These are phyloP conservation scores for Monascus purpureus DNA, from an alignment of 495 filamentous ascomycete species.

Conservation along the genomic window DNA sequence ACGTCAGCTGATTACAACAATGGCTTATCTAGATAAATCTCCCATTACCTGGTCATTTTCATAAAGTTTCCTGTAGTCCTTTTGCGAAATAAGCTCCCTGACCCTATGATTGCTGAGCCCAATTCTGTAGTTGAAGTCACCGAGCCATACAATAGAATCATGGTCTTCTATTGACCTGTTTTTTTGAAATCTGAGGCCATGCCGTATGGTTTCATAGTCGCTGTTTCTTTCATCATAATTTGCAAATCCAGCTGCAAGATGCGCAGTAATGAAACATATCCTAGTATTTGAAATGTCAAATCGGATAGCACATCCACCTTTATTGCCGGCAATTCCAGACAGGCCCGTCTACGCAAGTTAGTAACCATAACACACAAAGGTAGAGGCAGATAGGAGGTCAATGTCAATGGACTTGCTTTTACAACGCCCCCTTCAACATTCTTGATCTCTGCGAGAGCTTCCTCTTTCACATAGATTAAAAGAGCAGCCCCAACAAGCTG, in stretches of 20 bases:
- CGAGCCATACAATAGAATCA: conserved; percentile 90
- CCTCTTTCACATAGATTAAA: conserved; percentile 75
- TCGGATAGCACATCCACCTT: conserved; percentile 92
- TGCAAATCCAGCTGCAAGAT: conserved; percentile 90
- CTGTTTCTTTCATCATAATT: conserved; percentile 94
- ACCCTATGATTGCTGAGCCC: conserved; percentile 70
- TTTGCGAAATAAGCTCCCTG: conserved; percentile 51
- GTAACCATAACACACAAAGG: too few relatives aligned
- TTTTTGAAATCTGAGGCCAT: conserved; percentile 78
- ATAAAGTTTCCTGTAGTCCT: conserved; percentile 67
- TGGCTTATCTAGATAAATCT: too few relatives aligned
- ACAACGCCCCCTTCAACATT: conserved; percentile 94
- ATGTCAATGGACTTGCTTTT: conserved; percentile 39
- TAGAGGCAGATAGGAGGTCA: neutral
- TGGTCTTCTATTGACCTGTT: conserved; percentile 86
- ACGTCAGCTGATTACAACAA: too few relatives aligned
- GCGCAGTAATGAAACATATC: conserved; percentile 91
- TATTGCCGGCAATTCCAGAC: conserved; percentile 95
- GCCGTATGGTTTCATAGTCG: conserved; percentile 81
- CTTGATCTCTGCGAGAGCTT: conserved; percentile 65
- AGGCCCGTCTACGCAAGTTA: conserved; percentile 55
- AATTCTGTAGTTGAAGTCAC: conserved; percentile 98
- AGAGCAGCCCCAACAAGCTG: conserved; percentile 91
- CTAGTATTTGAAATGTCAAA: conserved; percentile 91
- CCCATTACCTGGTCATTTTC: conserved; percentile 81